Percentiles rank a stretch among this genome's conserved stretches.
These are phyloP conservation scores for Firmiana major DNA, from an alignment of 345 rosid species.

Conservation along the genomic window DNA sequence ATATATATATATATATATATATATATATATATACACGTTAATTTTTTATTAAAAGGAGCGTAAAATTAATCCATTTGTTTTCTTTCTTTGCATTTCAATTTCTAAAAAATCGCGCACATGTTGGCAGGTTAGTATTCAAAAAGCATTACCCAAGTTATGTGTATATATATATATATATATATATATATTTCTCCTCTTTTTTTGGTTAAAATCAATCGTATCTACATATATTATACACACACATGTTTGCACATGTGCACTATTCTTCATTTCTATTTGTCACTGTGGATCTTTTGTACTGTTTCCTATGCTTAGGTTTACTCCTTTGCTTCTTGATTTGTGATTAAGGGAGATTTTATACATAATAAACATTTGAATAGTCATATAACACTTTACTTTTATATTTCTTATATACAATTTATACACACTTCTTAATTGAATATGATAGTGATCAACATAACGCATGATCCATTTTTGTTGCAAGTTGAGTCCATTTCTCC, in stretches of 20 bases:
- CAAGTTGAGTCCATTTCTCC: not conserved
- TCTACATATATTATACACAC: slow-evolving; percentile 39
- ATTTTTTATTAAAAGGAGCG: too few species aligned
- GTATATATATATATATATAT: slow-evolving; percentile 55
- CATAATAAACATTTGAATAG: not conserved
- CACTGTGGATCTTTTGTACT: slow-evolving; percentile 14
- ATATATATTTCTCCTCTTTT: not conserved
- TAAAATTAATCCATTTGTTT: not conserved
- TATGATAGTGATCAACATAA: slow-evolving; percentile 4
- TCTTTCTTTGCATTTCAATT: not conserved
- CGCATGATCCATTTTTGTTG: slow-evolving; percentile 13
- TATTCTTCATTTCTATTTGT: slow-evolving; percentile 18
- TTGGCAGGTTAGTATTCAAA: slow-evolving; percentile 67
- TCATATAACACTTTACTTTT: not conserved
- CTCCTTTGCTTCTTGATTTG: not conserved
- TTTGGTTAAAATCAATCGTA: not conserved
- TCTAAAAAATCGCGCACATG: slow-evolving; percentile 47
- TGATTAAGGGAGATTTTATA: not conserved
- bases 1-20: too few species aligned
- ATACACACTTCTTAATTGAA: too few species aligned
- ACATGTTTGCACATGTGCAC: slow-evolving; percentile 91
- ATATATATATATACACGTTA: too few species aligned
- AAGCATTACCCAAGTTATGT: slow-evolving; percentile 37
- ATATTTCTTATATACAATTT: not conserved
- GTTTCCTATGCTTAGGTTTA: slow-evolving; percentile 17